A percentile compares a stretch with the other conserved stretches of the same genome.
Evolutionary conservation across 2,329 filamentous ascomycete genomes (phyloP).

Genomic region (Microsporum audouinii): DNA sequence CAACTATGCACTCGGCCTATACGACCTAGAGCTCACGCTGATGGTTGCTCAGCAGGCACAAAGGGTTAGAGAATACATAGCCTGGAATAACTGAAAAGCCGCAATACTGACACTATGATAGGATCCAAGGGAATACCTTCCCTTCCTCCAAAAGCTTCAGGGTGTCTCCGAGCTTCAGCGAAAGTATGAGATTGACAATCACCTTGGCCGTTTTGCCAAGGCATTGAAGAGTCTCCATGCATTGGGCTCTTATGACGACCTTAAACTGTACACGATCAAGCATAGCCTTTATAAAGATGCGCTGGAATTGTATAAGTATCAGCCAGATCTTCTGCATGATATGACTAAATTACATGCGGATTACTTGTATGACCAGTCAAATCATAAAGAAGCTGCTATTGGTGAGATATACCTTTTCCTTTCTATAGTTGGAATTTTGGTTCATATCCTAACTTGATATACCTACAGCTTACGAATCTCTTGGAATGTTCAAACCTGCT

Average conservation of each 20-base stretch:
- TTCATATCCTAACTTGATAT: not conserved
- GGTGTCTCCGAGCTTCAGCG: constrained; percentile 58
- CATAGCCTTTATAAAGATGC: constrained; percentile 69
- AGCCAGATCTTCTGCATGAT: constrained; percentile 51
- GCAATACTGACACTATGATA: constrained; percentile 15
- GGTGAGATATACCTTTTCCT: constrained; percentile 22
- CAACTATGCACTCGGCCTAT: constrained; percentile 78
- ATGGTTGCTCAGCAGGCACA: constrained; percentile 92
- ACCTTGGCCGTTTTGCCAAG: constrained; percentile 64
- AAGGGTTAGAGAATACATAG: constrained; percentile 39
- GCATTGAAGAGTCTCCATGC: constrained; percentile 66
- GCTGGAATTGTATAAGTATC: constrained; percentile 73
- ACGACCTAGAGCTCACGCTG: constrained; percentile 79
- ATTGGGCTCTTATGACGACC: constrained; percentile 63
- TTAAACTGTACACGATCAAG: constrained; percentile 65
- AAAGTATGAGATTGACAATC: constrained; percentile 77
- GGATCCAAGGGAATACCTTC: constrained; percentile 88
- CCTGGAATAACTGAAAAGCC: not conserved
- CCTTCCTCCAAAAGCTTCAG: constrained; percentile 82
- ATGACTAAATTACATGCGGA: constrained; percentile 71
- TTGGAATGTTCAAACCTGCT: constrained; percentile 61
- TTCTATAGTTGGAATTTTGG: not conserved
- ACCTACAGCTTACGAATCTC: constrained; percentile 64
- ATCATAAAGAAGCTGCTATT: constrained; percentile 75
- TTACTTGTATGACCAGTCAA: constrained; percentile 61